These are phyloP conservation scores for Paecilomyces fulvus DNA, from an alignment of 2,329 filamentous ascomycete genomes.

Conservation along the genomic window DNA sequence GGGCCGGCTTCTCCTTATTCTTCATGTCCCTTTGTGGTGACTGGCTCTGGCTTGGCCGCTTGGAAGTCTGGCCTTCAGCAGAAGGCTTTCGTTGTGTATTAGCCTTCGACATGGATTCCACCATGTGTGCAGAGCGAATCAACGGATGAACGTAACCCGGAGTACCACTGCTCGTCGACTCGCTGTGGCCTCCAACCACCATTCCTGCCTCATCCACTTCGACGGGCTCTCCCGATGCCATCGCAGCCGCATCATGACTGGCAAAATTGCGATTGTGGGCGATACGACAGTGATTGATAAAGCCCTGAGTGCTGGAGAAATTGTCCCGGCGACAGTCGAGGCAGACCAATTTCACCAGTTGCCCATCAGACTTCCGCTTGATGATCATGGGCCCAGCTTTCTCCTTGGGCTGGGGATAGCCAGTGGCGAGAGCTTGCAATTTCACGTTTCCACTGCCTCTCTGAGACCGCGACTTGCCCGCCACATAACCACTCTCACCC, in stretches of 20 bases:
- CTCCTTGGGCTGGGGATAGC: slow-evolving; percentile 66
- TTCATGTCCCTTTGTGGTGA: neutral
- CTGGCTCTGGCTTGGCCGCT: slow-evolving; percentile 4
- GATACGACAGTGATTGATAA: slow-evolving; percentile 97
- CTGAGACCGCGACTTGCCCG: slow-evolving; percentile 50
- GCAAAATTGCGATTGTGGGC: slow-evolving; percentile 89
- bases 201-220: slow-evolving; percentile 55
- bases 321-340: slow-evolving; percentile 80
- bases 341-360: slow-evolving; percentile 85
- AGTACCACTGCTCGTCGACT: slow-evolving; percentile 21
- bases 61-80: slow-evolving; percentile 6
- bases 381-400: slow-evolving; percentile 76
- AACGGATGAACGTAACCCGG: slow-evolving; percentile 55
- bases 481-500: slow-evolving; percentile 43
- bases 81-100: slow-evolving; percentile 10
- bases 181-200: slow-evolving; percentile 33
- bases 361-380: slow-evolving; percentile 71
- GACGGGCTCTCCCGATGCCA: slow-evolving; percentile 75
- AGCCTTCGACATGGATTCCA: slow-evolving; percentile 19
- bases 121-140: slow-evolving; percentile 48
- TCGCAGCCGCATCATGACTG: slow-evolving; percentile 88
- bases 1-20: slow-evolving; percentile 1
- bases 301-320: slow-evolving; percentile 96
- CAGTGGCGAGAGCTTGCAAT: slow-evolving; percentile 60
- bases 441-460: slow-evolving; percentile 54